Conservation (phyloP, 495 filamentous ascomycete species). For the Tetracladium marchalianum region DNA sequence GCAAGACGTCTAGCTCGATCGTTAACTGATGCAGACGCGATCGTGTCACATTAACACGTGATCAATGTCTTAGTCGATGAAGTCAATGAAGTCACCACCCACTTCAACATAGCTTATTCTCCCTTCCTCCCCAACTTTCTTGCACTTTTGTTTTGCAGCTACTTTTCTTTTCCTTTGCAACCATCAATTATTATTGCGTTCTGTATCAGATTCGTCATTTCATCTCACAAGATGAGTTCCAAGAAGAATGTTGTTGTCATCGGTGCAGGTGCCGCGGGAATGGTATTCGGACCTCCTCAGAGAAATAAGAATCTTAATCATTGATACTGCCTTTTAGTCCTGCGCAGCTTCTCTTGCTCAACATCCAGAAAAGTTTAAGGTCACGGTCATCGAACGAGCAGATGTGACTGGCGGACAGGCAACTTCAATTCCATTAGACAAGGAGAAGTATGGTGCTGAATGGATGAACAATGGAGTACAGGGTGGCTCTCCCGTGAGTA, state of each 20-base stretch:
- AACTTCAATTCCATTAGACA: slow-evolving; percentile 64
- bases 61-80: too few relatives aligned
- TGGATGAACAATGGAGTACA: slow-evolving; percentile 87
- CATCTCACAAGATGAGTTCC: background rate
- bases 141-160: too few relatives aligned
- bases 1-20: background rate
- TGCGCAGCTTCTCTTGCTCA: slow-evolving; percentile 65
- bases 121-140: background rate
- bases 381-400: slow-evolving; percentile 62
- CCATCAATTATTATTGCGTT: background rate
- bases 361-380: slow-evolving; percentile 62
- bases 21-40: too few relatives aligned
- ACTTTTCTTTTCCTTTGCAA: too few relatives aligned
- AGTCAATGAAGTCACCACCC: slow-evolving; percentile 4
- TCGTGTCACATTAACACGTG: too few relatives aligned
- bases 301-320: background rate
- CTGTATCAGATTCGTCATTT: slow-evolving; percentile 2
- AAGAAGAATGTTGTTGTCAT: slow-evolving; percentile 48
- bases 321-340: slow-evolving; percentile 36
- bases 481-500: slow-evolving; percentile 49
- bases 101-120: slow-evolving; percentile 14
- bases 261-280: slow-evolving; percentile 56
- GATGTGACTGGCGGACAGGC: slow-evolving; percentile 72
- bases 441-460: slow-evolving; percentile 51
- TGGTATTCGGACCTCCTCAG: slow-evolving; percentile 26